Conservation (phyloP, 2,329 filamentous ascomycete species). For the Thielaviopsis musarum region DNA sequence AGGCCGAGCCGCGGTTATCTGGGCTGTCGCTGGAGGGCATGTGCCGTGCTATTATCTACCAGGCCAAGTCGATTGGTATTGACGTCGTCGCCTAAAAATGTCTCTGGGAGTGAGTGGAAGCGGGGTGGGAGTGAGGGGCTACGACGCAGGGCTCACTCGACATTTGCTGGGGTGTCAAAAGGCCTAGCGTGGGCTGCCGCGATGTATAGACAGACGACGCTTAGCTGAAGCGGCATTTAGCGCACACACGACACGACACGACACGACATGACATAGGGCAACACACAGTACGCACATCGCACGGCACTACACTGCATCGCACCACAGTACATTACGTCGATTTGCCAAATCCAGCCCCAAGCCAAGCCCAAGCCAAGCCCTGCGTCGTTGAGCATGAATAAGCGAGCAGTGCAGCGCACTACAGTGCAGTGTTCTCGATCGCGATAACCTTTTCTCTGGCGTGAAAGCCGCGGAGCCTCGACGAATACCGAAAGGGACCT, state of each 20-base stretch:
- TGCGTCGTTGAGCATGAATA: background rate
- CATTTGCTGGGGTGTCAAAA: too few relatives aligned
- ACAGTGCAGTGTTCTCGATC: background rate
- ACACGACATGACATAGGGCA: background rate
- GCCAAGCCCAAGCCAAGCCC: background rate
- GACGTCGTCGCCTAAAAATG: conserved; percentile 42
- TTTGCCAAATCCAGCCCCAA: background rate
- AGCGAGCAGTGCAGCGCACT: too few relatives aligned
- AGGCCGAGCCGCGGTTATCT: conserved; percentile 55
- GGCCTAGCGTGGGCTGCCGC: background rate
- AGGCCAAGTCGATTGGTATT: conserved; percentile 61
- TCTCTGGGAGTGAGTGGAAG: background rate
- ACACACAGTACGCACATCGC: background rate
- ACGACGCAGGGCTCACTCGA: background rate
- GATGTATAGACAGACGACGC: background rate
- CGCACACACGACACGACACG: background rate
- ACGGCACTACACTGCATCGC: background rate
- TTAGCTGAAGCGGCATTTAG: conserved; percentile 2
- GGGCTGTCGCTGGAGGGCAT: conserved; percentile 54
- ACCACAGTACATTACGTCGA: background rate
- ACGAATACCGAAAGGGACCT: background rate
- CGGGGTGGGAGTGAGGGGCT: background rate
- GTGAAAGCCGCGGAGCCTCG: background rate
- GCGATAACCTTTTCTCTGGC: background rate
- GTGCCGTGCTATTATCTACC: conserved; percentile 56